phyloP scores from a whole-genome alignment of 1,284 basidiomycete species.

The Veloporphyrellus conicus region DNA sequence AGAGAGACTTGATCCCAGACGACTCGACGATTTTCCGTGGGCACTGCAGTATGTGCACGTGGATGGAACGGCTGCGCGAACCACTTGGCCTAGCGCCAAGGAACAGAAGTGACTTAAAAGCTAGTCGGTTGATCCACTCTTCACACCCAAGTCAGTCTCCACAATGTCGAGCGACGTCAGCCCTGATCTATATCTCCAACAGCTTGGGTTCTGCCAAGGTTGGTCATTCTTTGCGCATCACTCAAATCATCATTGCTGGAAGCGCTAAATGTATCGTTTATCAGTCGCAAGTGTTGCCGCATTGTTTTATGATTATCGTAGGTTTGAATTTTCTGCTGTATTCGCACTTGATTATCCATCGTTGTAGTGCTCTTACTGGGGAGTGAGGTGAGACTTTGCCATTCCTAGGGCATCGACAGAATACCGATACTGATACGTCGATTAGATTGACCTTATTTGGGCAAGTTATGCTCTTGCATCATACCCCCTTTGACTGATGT shows the following conservation, averaged over 20 bases:
- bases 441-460: slow-evolving; percentile 21
- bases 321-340: neutral
- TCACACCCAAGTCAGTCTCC: too few relatives aligned
- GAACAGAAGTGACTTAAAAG: too few relatives aligned
- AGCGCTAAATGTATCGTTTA: neutral
- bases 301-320: slow-evolving; percentile 20
- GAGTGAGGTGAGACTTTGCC: slow-evolving; percentile 8
- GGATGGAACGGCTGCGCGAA: too few relatives aligned
- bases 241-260: neutral
- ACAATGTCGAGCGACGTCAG: too few relatives aligned
- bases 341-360: neutral
- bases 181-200: too few relatives aligned
- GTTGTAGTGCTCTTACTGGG: slow-evolving; percentile 12
- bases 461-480: neutral
- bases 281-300: slow-evolving; percentile 12
- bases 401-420: too few relatives aligned
- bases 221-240: neutral
- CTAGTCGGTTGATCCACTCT: too few relatives aligned
- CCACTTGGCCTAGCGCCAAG: too few relatives aligned
- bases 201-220: slow-evolving; percentile 10
- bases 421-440: neutral
- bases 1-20: too few relatives aligned
- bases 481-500: neutral
- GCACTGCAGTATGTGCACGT: too few relatives aligned
- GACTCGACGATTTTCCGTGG: too few relatives aligned